Conservation (phyloP, 73 alveolate species). For the Tetrahymena elliotti region DNA sequence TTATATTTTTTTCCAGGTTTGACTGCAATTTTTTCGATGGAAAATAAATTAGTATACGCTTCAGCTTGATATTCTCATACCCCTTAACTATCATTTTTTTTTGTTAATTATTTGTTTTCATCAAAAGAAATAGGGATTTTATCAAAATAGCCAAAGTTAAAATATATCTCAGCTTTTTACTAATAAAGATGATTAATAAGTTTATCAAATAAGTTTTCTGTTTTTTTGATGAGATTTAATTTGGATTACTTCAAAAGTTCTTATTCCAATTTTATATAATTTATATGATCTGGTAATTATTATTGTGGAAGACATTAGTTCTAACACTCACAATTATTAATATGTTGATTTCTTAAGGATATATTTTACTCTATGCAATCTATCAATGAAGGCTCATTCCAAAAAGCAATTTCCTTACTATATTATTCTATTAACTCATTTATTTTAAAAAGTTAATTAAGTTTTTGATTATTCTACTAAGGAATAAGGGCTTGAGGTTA, state of each 20-base stretch:
- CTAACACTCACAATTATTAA: not conserved
- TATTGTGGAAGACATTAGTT: no score
- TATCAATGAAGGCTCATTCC: not conserved
- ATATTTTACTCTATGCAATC: not conserved
- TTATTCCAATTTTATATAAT: no score
- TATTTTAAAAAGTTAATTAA: no score
- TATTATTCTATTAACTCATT: not conserved
- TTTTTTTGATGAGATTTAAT: no score
- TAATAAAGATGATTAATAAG: not conserved
- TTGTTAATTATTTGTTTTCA: not conserved
- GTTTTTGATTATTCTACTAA: no score
- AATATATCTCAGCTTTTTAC: not conserved
- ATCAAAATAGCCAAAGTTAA: not conserved
- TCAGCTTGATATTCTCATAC: not conserved
- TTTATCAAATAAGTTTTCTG: not conserved
- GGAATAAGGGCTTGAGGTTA: no score
- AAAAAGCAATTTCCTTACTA: not conserved
- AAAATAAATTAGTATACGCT: not conserved
- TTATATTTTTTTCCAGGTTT: not conserved
- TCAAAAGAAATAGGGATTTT: not conserved
- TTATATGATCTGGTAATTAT: not conserved
- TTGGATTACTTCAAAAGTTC: not conserved
- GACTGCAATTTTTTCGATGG: not conserved
- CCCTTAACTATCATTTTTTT: not conserved
- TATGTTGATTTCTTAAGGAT: not conserved